phyloP scores from a whole-genome alignment of 2,329 filamentous ascomycete genomes.

The Thielaviopsis cerberus region DNA sequence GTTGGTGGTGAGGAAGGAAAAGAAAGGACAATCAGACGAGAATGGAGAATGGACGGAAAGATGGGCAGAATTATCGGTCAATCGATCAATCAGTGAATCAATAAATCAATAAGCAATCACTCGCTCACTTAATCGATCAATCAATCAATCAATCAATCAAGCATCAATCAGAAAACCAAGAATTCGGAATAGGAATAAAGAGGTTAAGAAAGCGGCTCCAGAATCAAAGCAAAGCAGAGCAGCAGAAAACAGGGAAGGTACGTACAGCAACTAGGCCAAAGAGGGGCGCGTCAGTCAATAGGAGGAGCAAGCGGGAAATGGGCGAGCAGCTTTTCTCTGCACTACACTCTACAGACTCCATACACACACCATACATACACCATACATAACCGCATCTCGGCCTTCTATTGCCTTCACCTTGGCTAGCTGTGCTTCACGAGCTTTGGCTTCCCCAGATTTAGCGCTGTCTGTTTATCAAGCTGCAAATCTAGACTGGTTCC shows the following conservation, averaged over 20 bases:
- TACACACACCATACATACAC: background rate
- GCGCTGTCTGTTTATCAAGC: too few relatives aligned
- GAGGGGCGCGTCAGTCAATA: constrained; percentile 11
- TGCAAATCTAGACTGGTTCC: too few relatives aligned
- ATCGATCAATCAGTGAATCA: background rate
- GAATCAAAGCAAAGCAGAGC: background rate
- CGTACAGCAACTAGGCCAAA: constrained; percentile 1
- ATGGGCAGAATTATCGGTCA: background rate
- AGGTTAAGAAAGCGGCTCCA: background rate
- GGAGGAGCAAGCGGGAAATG: background rate
- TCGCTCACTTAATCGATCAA: background rate
- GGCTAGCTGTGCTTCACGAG: too few relatives aligned
- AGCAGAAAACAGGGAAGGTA: background rate
- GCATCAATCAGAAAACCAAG: background rate
- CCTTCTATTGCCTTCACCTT: too few relatives aligned
- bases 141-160: background rate
- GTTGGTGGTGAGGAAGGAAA: background rate
- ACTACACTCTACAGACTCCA: background rate
- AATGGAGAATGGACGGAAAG: background rate
- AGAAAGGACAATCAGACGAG: background rate
- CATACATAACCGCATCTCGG: too few relatives aligned
- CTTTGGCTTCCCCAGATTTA: too few relatives aligned
- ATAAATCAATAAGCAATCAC: background rate
- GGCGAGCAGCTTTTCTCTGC: background rate
- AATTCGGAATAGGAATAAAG: background rate